Percentiles rank a stretch among this genome's conserved stretches.
phyloP scores from a whole-genome alignment of 1,284 basidiomycete genomes.

The Sporisorium exsertum region DNA sequence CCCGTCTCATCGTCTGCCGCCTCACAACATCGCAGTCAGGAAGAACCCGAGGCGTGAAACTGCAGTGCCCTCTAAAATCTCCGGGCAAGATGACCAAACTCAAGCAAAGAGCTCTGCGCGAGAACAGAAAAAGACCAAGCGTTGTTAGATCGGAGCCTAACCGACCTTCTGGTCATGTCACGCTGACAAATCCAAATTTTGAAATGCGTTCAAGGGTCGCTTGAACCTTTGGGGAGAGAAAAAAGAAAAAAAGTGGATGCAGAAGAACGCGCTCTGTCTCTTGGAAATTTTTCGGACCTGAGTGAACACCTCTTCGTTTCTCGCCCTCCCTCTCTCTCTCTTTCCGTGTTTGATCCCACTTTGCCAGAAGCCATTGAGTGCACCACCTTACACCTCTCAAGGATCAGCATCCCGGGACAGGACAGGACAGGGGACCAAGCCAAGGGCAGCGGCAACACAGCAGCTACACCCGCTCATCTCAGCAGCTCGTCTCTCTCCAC shows the following conservation, averaged over 20 bases:
- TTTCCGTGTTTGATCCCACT: conserved; percentile 1
- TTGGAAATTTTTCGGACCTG: conserved; percentile 28
- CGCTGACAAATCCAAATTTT: conserved; percentile 33
- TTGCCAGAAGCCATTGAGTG: too few relatives aligned
- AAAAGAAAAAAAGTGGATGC: conserved; percentile 10
- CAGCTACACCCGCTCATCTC: too few relatives aligned
- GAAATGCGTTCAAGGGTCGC: background rate
- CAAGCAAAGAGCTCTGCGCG: background rate
- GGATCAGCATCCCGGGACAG: background rate
- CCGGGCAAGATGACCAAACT: background rate
- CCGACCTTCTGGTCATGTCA: conserved; percentile 9
- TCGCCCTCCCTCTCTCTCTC: background rate
- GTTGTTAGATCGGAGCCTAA: background rate
- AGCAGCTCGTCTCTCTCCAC: background rate
- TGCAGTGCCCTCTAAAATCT: too few relatives aligned
- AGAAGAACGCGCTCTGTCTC: background rate
- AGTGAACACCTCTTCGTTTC: background rate
- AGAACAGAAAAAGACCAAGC: background rate
- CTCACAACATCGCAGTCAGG: too few relatives aligned
- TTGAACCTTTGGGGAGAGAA: background rate
- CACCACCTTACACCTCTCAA: background rate
- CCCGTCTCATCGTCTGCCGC: background rate
- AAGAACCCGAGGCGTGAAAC: too few relatives aligned
- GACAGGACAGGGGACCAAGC: background rate
- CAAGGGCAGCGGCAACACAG: background rate